Evolutionary conservation across 192 early-diverging fungal genomes (phyloP), one percentile per base, ranked within the genome.

Genomic region (Backusella macrospora): DNA sequence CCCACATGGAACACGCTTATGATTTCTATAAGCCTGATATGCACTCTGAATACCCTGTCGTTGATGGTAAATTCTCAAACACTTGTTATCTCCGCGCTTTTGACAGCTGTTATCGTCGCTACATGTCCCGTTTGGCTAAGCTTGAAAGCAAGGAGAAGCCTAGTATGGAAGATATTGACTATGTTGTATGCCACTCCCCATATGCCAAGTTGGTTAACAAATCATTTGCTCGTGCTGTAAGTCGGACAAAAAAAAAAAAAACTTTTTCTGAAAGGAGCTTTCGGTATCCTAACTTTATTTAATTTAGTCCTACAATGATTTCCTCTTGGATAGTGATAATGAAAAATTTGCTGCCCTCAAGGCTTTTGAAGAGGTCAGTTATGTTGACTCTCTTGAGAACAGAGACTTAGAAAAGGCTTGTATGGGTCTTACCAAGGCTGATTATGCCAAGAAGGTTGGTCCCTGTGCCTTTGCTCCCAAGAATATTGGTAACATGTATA

Each of bases 21-120:
- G 98, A 99, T 76, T 99, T 99, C 73, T 99, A 98, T 91, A 99
- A 99, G 92, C 96, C 98, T 70, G 91, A 99, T 86, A 87, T 98
- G 76, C 90, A 92, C 71, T 96, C 94, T 70, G 98, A 99, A 84
- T 99, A 94, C 86, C 98, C 98, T 65, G 91, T 91, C 43, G 98
- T 99, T 62, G 98, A 99, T 81, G 98, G 98, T 7, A 93, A 95
- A 42, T 91, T 97, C 62, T 94, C 94, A 55, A 95, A 94, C 85
- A 87, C 87, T 16, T 98, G 96, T 84, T 99, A 98, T 81, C 84
- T 95, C 72, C 91, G 89, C 59, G 93, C 96, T 38, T 87, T 98
- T 23, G 98, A 99, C 87, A 81, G 86, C 62, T 92, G 92, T 75
- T 99, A 98, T 84, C 75, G 81, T 65, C 87, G 91, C 3, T 99